A percentile compares a stretch with the other conserved stretches of the same genome.
These are phyloP conservation scores for Tylopilus rubrobrunneus DNA, from an alignment of 768 basidiomycete genomes.

Conservation along the genomic window DNA sequence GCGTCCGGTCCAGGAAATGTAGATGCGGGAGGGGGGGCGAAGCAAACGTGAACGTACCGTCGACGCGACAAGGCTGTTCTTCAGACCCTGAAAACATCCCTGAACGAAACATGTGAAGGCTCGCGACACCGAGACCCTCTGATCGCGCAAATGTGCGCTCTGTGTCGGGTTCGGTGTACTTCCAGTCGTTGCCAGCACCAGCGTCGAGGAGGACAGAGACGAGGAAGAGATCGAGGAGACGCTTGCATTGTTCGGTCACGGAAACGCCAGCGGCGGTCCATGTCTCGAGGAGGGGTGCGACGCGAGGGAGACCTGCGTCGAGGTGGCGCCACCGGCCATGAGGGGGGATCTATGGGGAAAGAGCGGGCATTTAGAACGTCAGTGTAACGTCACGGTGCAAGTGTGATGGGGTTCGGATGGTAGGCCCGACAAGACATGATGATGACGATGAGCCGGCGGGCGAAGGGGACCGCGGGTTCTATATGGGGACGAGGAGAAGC, in stretches of 20 bases:
- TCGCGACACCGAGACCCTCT: slow-evolving; percentile 87
- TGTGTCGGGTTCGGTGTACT: slow-evolving; percentile 59
- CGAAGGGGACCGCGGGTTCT: neutral
- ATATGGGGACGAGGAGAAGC: neutral
- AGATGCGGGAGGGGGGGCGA: neutral
- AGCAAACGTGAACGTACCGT: slow-evolving; percentile 51
- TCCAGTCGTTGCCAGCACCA: slow-evolving; percentile 84
- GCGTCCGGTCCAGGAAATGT: too few species aligned
- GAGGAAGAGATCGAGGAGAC: slow-evolving; percentile 84
- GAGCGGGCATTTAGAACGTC: neutral
- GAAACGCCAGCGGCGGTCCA: slow-evolving; percentile 50
- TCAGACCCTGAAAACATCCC: slow-evolving; percentile 73
- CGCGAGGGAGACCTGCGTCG: slow-evolving; percentile 62
- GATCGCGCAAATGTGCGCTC: slow-evolving; percentile 58
- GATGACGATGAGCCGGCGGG: neutral
- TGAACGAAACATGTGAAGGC: slow-evolving; percentile 80
- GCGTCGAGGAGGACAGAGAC: slow-evolving; percentile 94
- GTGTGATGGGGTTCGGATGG: neutral
- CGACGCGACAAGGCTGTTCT: slow-evolving; percentile 65
- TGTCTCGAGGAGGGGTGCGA: slow-evolving; percentile 52
- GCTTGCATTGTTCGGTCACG: slow-evolving; percentile 57
- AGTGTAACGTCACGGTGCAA: neutral
- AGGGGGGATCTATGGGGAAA: slow-evolving; percentile 63
- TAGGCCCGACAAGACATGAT: neutral
- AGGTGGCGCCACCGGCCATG: slow-evolving; percentile 92